These are phyloP conservation scores for Poteriospumella lacustris DNA, from an alignment of 108 stramenopile species.

Conservation along the genomic window DNA sequence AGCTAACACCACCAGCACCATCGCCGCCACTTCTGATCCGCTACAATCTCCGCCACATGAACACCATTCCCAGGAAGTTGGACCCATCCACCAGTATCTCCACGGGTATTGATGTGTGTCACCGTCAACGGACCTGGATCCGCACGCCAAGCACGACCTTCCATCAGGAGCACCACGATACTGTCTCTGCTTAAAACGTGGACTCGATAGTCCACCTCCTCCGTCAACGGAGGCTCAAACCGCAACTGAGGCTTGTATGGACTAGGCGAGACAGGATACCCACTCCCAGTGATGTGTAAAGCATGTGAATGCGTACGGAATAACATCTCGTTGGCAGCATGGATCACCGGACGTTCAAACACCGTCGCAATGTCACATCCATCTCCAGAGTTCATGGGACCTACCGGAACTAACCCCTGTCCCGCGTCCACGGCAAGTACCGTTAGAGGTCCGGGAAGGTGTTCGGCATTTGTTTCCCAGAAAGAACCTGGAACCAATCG, in stretches of 20 bases:
- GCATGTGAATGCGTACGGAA: slow-evolving; percentile 43
- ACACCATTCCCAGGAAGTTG: neutral
- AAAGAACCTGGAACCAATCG: slow-evolving; percentile 33
- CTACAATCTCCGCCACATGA: neutral
- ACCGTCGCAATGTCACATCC: slow-evolving; percentile 44
- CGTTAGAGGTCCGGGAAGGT: slow-evolving; percentile 37
- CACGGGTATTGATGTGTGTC: neutral
- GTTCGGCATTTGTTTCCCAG: slow-evolving; percentile 33
- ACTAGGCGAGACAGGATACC: slow-evolving; percentile 37
- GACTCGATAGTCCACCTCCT: slow-evolving; percentile 30
- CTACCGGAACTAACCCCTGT: slow-evolving; percentile 44
- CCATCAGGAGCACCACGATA: slow-evolving; percentile 28
- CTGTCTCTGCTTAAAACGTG: slow-evolving; percentile 6
- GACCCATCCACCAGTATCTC: slow-evolving; percentile 12
- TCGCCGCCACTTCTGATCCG: neutral
- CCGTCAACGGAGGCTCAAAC: slow-evolving; percentile 37
- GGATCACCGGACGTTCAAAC: slow-evolving; percentile 30
- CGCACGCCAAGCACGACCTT: slow-evolving; percentile 32
- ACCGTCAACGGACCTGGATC: slow-evolving; percentile 29
- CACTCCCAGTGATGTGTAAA: slow-evolving; percentile 32
- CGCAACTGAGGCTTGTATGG: neutral
- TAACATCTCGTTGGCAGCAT: slow-evolving; percentile 23
- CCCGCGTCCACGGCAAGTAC: slow-evolving; percentile 43
- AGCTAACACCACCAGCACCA: too few species aligned
- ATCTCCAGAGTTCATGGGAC: slow-evolving; percentile 35